Evolutionary conservation across 257 asterid species (phyloP).

Genomic region (Solanum neorickii): DNA sequence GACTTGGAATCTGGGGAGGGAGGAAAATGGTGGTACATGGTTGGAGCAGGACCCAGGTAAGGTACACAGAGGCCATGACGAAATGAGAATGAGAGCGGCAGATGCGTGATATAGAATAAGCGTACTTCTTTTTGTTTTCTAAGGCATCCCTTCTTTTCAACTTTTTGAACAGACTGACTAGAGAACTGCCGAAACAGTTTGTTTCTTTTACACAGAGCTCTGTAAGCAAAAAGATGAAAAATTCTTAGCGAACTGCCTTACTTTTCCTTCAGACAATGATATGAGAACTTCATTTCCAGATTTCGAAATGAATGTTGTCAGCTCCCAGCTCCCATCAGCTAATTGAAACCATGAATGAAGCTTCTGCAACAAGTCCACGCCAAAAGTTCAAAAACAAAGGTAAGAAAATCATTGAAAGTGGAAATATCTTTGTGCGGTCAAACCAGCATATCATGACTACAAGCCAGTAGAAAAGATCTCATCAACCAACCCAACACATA

Average conservation of each 20-base stretch:
- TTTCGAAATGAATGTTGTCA: constrained; percentile 59
- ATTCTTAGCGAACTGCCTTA: constrained; percentile 18
- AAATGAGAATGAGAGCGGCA: background rate
- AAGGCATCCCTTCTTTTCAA: background rate
- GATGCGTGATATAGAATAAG: background rate
- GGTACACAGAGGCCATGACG: background rate
- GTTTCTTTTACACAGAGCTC: background rate
- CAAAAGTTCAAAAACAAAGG: background rate
- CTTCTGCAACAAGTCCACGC: constrained; percentile 41
- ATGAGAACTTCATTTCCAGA: constrained; percentile 63
- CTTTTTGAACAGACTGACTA: background rate
- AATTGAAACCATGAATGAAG: constrained; percentile 80
- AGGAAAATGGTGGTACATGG: background rate
- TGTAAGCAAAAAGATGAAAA: background rate
- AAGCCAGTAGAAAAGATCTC: background rate
- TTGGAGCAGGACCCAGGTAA: background rate
- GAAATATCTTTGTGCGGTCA: background rate
- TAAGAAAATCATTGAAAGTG: background rate
- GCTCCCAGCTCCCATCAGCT: constrained; percentile 94
- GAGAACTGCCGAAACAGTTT: background rate
- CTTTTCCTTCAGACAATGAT: constrained; percentile 69
- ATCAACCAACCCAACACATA: background rate
- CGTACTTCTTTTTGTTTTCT: background rate
- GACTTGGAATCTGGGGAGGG: background rate
- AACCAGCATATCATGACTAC: background rate